Conservation (phyloP, 805 yeast species). For the Candida bentonensis region DNA sequence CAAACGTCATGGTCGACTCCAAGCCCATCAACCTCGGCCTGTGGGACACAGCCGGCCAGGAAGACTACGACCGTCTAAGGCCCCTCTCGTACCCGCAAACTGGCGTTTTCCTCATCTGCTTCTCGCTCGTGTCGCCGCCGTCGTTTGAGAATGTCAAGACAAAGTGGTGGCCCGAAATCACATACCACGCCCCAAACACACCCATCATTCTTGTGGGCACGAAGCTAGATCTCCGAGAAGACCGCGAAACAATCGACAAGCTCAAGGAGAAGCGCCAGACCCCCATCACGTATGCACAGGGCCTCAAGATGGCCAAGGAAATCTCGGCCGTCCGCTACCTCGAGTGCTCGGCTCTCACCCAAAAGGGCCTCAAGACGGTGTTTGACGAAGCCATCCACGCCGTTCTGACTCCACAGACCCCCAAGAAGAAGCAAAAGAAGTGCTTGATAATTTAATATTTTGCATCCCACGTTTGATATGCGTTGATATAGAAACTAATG, state of each 20-base stretch:
- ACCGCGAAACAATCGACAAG: constrained; percentile 52
- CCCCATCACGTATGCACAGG: constrained; percentile 53
- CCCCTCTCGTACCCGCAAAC: constrained; percentile 89
- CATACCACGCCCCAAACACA: constrained; percentile 64
- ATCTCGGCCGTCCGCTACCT: constrained; percentile 59
- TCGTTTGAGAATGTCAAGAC: constrained; percentile 68
- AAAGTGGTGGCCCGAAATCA: constrained; percentile 78
- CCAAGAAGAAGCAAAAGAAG: constrained; percentile 3
- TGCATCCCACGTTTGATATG: neutral
- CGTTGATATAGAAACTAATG: neutral
- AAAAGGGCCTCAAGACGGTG: constrained; percentile 85
- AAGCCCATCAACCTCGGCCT: constrained; percentile 73
- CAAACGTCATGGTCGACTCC: constrained; percentile 69
- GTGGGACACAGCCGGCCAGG: constrained; percentile 96
- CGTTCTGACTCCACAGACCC: constrained; percentile 45
- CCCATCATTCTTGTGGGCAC: constrained; percentile 72
- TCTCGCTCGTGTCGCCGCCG: constrained; percentile 68
- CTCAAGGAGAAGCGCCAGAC: constrained; percentile 45
- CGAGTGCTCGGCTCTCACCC: constrained; percentile 85
- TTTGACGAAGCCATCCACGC: constrained; percentile 89
- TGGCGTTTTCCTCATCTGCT: constrained; percentile 74
- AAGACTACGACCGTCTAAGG: constrained; percentile 78
- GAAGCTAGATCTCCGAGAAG: constrained; percentile 76
- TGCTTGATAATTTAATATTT: neutral
- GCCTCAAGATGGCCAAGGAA: constrained; percentile 51